Conservation (phyloP, 805 yeast genomes). For the Phaffomyces opuntiae region DNA sequence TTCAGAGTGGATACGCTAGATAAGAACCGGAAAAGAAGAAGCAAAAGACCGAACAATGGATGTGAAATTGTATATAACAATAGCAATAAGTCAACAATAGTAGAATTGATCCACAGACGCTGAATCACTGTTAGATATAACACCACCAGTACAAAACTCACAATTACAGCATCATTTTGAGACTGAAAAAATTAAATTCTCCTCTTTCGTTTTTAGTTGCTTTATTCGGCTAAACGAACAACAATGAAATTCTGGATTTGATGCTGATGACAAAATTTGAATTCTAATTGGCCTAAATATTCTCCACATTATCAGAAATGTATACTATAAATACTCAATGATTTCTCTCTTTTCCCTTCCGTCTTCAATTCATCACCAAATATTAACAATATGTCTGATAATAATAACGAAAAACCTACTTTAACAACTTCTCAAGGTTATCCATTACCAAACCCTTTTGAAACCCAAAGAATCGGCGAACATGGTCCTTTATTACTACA, state of each 20-base stretch:
- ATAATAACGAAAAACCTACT: slow-evolving; percentile 32
- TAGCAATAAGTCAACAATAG: no score
- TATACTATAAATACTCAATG: not conserved
- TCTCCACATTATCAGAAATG: slow-evolving; percentile 8
- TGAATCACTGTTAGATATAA: no score
- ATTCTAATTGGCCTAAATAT: slow-evolving; percentile 10
- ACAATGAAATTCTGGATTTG: not conserved
- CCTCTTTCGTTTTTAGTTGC: slow-evolving; percentile 1
- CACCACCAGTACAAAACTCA: no score
- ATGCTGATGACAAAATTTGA: slow-evolving; percentile 11
- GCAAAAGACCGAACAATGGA: no score
- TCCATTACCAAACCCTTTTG: slow-evolving; percentile 72
- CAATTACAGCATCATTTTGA: no score
- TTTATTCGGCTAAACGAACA: not conserved
- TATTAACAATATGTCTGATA: slow-evolving; percentile 4
- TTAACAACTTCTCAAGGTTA: slow-evolving; percentile 70
- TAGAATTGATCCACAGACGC: no score
- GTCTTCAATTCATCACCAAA: no score
- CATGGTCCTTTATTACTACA: slow-evolving; percentile 78
- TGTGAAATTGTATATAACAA: no score
- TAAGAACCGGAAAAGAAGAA: no score
- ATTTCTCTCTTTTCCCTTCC: not conserved
- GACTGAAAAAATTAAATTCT: no score
- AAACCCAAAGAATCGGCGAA: slow-evolving; percentile 67
- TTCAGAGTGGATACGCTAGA: no score